Evolutionary conservation across 2,329 filamentous ascomycete species (phyloP).

Genomic region (Scytalidium sp.): DNA sequence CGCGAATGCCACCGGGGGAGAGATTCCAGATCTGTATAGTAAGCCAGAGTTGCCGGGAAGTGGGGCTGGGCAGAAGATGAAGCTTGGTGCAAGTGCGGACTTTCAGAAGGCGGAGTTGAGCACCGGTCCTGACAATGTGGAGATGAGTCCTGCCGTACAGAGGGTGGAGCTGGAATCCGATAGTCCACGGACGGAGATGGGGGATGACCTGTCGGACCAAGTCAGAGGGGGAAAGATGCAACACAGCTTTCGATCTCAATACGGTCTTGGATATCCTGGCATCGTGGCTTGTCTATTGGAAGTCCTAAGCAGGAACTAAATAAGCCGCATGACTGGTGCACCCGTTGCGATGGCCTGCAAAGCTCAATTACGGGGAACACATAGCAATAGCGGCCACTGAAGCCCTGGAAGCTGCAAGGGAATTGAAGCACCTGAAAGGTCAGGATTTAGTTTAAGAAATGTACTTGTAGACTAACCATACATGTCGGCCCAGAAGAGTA

Average conservation of each 20-base stretch:
- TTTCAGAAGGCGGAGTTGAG: background rate
- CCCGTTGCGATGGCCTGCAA: background rate
- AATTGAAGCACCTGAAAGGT: no score
- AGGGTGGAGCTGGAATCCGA: background rate
- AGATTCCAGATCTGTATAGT: background rate
- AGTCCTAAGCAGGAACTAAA: background rate
- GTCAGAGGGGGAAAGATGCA: background rate
- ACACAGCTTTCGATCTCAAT: background rate
- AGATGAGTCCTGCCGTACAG: background rate
- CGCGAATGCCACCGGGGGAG: background rate
- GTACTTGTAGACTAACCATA: no score
- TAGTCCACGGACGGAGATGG: background rate
- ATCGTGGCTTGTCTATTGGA: background rate
- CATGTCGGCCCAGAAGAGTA: no score
- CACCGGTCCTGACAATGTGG: background rate
- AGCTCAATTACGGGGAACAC: no score
- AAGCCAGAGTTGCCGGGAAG: background rate
- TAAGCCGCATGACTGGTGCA: background rate
- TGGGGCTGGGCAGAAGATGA: background rate
- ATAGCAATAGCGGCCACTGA: no score
- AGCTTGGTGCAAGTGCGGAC: background rate
- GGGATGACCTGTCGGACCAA: background rate
- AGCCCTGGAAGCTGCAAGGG: no score
- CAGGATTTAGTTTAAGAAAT: no score
- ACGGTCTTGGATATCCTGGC: background rate